phyloP scores from a whole-genome alignment of 164 flowering plant genomes.

The Aristolochia contorta region DNA sequence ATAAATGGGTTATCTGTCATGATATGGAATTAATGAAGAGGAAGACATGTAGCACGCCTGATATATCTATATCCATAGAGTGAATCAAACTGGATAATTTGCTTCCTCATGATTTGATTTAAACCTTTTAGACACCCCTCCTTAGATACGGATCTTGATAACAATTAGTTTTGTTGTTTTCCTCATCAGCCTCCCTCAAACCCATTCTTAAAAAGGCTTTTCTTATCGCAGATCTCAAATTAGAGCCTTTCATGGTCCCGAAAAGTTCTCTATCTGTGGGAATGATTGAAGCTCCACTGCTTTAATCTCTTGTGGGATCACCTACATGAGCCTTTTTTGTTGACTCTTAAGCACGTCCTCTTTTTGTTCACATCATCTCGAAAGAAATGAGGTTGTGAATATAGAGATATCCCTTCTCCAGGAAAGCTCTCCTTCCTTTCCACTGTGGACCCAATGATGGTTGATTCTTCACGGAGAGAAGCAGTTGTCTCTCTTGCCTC shows the following conservation, averaged over 20 bases:
- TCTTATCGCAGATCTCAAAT: too few species aligned
- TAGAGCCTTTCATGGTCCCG: not conserved
- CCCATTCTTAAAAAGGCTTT: too few species aligned
- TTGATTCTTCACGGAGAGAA: constrained; percentile 2
- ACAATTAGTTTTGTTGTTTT: too few species aligned
- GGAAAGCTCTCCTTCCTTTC: constrained; percentile 1
- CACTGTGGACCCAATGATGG: constrained; percentile 4
- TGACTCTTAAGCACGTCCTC: not conserved
- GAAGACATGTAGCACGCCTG: not conserved
- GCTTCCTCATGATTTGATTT: too few species aligned
- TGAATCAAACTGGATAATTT: too few species aligned
- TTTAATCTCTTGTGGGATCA: not conserved
- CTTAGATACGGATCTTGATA: too few species aligned
- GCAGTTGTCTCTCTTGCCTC: not conserved
- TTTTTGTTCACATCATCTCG: not conserved
- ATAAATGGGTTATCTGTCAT: not conserved
- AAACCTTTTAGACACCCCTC: too few species aligned
- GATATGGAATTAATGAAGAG: not conserved
- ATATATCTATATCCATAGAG: not conserved
- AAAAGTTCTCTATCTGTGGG: not conserved
- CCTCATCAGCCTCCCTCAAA: too few species aligned
- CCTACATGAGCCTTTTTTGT: constrained; percentile 1
- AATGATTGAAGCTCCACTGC: constrained; percentile 8
- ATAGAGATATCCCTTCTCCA: not conserved
- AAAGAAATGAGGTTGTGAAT: not conserved